Percentiles rank a stretch among this genome's conserved stretches.
phyloP scores from a whole-genome alignment of 208 protist genomes.

The Phytomonas serpens region DNA sequence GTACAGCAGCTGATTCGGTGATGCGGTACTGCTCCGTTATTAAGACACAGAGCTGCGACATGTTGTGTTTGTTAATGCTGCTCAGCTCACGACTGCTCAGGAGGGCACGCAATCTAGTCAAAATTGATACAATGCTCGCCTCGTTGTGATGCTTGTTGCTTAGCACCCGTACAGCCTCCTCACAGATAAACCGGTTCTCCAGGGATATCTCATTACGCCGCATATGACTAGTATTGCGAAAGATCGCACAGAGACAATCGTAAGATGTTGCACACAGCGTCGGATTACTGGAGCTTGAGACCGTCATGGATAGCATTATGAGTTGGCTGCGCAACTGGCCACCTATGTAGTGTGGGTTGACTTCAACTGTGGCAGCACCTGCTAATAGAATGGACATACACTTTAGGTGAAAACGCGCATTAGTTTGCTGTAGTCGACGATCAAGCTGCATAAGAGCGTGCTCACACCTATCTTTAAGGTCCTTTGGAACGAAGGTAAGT shows the following conservation, averaged over 20 bases:
- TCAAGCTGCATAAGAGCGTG: slow-evolving; percentile 73
- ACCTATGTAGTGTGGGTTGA: slow-evolving; percentile 69
- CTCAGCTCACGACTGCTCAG: slow-evolving; percentile 60
- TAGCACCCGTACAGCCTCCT: slow-evolving; percentile 67
- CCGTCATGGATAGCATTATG: slow-evolving; percentile 67
- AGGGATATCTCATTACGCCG: slow-evolving; percentile 72
- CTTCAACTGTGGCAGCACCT: slow-evolving; percentile 54
- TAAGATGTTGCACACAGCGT: slow-evolving; percentile 61
- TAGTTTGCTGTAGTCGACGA: slow-evolving; percentile 45
- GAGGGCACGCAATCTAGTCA: slow-evolving; percentile 70
- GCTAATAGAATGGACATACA: slow-evolving; percentile 74
- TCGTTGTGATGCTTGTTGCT: slow-evolving; percentile 82
- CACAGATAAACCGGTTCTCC: slow-evolving; percentile 72
- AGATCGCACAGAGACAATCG: slow-evolving; percentile 78
- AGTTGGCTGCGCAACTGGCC: slow-evolving; percentile 44
- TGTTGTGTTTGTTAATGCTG: slow-evolving; percentile 65
- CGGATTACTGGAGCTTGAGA: slow-evolving; percentile 52
- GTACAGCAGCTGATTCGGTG: slow-evolving; percentile 69
- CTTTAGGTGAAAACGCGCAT: slow-evolving; percentile 49
- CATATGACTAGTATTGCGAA: slow-evolving; percentile 56
- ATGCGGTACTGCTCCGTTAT: slow-evolving; percentile 81
- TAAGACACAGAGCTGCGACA: slow-evolving; percentile 74
- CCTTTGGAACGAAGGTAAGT: slow-evolving; percentile 77
- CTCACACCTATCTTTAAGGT: slow-evolving; percentile 79
- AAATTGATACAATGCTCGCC: slow-evolving; percentile 56